These are phyloP conservation scores for Tephrocybe sp. DNA, from an alignment of 768 basidiomycete genomes.

Conservation along the genomic window DNA sequence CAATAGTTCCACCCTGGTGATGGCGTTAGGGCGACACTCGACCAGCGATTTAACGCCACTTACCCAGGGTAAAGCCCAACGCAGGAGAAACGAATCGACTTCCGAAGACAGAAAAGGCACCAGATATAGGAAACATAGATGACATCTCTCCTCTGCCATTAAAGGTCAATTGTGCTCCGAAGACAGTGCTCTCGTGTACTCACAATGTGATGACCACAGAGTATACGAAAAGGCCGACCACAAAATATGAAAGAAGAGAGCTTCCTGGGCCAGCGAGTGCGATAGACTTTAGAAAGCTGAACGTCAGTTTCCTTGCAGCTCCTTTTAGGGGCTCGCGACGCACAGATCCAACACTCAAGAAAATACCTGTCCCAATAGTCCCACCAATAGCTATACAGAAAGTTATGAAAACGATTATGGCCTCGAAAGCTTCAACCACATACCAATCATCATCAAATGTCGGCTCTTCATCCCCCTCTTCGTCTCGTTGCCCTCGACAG, in stretches of 20 bases:
- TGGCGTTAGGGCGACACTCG: neutral
- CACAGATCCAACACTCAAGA: slow-evolving; percentile 58
- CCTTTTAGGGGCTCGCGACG: slow-evolving; percentile 9
- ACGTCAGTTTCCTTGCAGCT: neutral
- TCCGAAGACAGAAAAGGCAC: slow-evolving; percentile 59
- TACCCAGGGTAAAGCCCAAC: slow-evolving; percentile 58
- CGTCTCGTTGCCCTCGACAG: slow-evolving; percentile 21
- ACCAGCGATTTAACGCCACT: slow-evolving; percentile 2
- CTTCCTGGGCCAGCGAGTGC: slow-evolving; percentile 60
- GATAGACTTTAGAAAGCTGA: slow-evolving; percentile 37
- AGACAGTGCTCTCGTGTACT: slow-evolving; percentile 10
- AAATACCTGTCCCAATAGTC: slow-evolving; percentile 62
- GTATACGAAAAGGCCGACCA: slow-evolving; percentile 61
- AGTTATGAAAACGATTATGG: neutral
- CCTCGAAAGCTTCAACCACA: neutral
- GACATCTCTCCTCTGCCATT: slow-evolving; percentile 60
- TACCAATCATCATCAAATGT: slow-evolving; percentile 34
- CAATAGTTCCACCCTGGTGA: slow-evolving; percentile 55
- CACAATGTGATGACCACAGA: slow-evolving; percentile 60
- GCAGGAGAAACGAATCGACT: slow-evolving; percentile 59
- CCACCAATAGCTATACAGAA: slow-evolving; percentile 47
- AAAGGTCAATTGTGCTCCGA: neutral
- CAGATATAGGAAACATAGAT: slow-evolving; percentile 60
- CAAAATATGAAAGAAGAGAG: slow-evolving; percentile 58
- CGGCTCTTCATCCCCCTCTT: slow-evolving; percentile 29